Base-by-base conservation (phyloP, 108 stramenopile genomes). In the Cyclostephanos invisitatus region DNA sequence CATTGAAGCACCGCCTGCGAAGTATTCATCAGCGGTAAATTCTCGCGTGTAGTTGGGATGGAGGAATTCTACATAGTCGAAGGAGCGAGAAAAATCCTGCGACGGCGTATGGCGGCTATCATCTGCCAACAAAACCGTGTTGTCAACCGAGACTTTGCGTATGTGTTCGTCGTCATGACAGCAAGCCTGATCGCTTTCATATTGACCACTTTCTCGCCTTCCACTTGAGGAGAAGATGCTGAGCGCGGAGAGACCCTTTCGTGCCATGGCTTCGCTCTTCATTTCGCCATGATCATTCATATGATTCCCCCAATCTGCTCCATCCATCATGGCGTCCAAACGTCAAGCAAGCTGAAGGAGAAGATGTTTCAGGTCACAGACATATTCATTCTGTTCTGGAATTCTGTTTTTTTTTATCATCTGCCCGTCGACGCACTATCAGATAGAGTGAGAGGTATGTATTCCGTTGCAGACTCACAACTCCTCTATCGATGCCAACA, bases 71-170 rank as follows among this genome's bases (percentile, higher is more conserved):
- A 53, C 3, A 27, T 0, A 8, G 21, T 67, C 66, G 35, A 67
- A 32, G 58, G 62, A 28, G 28, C 27, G 15, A 60, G 44, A 14
- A 46, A 65, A 64, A 50, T 68, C 58, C 10, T 48, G 27, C 53
- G 62, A 48, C n/a, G 38, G 22, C 18, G 42, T 72, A 20, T 63
- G 28, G 11, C 48, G 71, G 62, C 66, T 75, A 15, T 67, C 66
- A 17, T 68, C 75, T 40, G 67, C 53, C 11, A 67, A 62, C 38
- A 51, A 55, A 25, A 75, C 63, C 5, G 76, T 77, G 17, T 70
- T 62, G 29, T 77, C 76, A 32, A 77, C 59, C 0, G 76, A 77
- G 8, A 57, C 56, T 38, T 70, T 77, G 69, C 69, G 76, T 21
- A 14, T 38, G 18, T 59, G 58, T 3, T 21, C 25, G 47, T 40